Conservation (phyloP, 371 early-diverging fungal species). For the Capniomyces stellatus region DNA sequence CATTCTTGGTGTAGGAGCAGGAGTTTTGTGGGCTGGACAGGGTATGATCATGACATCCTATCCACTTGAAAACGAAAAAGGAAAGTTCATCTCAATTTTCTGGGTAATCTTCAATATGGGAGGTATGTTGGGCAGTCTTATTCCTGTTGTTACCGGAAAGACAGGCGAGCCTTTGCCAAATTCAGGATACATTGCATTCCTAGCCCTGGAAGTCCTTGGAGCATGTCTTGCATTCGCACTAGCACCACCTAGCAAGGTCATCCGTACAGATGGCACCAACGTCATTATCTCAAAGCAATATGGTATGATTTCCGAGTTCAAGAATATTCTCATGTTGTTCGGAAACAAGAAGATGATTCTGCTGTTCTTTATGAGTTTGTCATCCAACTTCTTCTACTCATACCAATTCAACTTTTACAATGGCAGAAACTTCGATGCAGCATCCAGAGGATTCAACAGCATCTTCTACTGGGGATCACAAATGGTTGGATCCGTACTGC, state of each 20-base stretch:
- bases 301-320: slow-evolving; percentile 23
- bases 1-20: slow-evolving; percentile 28
- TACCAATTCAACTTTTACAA: slow-evolving; percentile 35
- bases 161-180: slow-evolving; percentile 24
- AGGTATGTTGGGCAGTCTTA: slow-evolving; percentile 51
- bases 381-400: slow-evolving; percentile 59
- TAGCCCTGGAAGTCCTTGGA: slow-evolving; percentile 42
- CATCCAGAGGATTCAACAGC: slow-evolving; percentile 42
- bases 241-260: slow-evolving; percentile 36
- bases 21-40: slow-evolving; percentile 52
- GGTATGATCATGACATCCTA: slow-evolving; percentile 69
- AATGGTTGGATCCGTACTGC: slow-evolving; percentile 33
- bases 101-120: slow-evolving; percentile 71
- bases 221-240: slow-evolving; percentile 30
- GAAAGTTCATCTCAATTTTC: slow-evolving; percentile 55
- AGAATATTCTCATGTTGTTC: slow-evolving; percentile 41
- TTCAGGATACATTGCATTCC: slow-evolving; percentile 44
- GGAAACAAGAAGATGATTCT: slow-evolving; percentile 39
- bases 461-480: slow-evolving; percentile 50
- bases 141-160: slow-evolving; percentile 38
- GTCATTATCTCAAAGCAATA: slow-evolving; percentile 28
- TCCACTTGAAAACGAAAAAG: slow-evolving; percentile 54
- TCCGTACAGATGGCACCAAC: slow-evolving; percentile 38
- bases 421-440: slow-evolving; percentile 29
- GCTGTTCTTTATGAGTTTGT: slow-evolving; percentile 45